A percentile compares a stretch with the other conserved stretches of the same genome.
These are phyloP conservation scores for Yamadazyma trypodendri DNA, from an alignment of 1,139 yeast species.

Conservation along the genomic window DNA sequence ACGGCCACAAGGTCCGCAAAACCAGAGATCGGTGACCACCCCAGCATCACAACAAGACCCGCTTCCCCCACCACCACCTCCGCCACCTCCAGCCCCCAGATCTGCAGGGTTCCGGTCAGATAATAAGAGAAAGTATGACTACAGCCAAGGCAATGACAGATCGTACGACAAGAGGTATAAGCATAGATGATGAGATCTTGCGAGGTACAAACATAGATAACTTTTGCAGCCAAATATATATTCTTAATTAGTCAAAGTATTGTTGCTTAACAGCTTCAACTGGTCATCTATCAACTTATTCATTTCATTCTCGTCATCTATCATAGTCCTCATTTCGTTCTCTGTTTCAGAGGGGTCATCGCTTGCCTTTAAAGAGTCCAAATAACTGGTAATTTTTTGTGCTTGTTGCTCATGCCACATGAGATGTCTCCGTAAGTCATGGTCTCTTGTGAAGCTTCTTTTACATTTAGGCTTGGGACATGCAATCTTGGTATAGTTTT, in stretches of 20 bases:
- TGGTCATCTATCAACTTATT: slow-evolving; percentile 34
- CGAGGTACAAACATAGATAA: slow-evolving; percentile 25
- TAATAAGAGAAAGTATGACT: slow-evolving; percentile 28
- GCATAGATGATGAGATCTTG: too few species aligned
- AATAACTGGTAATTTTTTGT: slow-evolving; percentile 22
- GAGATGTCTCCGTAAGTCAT: slow-evolving; percentile 53
- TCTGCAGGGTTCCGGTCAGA: slow-evolving; percentile 12
- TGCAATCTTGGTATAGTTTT: slow-evolving; percentile 31
- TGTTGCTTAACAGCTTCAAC: slow-evolving; percentile 15
- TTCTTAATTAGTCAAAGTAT: background rate
- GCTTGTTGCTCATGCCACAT: slow-evolving; percentile 47
- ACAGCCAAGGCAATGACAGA: slow-evolving; percentile 20
- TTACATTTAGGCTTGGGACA: slow-evolving; percentile 52
- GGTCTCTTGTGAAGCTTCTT: slow-evolving; percentile 44
- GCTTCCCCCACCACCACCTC: slow-evolving; percentile 25
- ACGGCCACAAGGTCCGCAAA: background rate
- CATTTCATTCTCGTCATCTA: slow-evolving; percentile 29
- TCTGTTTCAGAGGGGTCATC: slow-evolving; percentile 11
- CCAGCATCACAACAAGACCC: slow-evolving; percentile 1
- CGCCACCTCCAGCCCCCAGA: slow-evolving; percentile 23
- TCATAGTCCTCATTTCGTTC: slow-evolving; percentile 26
- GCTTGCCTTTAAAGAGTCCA: slow-evolving; percentile 23
- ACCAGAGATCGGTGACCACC: background rate
- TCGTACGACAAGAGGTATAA: slow-evolving; percentile 22
- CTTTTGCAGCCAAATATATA: background rate